Percentiles rank a stretch among this genome's conserved stretches.
Evolutionary conservation across 139 green algal species (phyloP).

Genomic region (Picochlorum sp.): DNA sequence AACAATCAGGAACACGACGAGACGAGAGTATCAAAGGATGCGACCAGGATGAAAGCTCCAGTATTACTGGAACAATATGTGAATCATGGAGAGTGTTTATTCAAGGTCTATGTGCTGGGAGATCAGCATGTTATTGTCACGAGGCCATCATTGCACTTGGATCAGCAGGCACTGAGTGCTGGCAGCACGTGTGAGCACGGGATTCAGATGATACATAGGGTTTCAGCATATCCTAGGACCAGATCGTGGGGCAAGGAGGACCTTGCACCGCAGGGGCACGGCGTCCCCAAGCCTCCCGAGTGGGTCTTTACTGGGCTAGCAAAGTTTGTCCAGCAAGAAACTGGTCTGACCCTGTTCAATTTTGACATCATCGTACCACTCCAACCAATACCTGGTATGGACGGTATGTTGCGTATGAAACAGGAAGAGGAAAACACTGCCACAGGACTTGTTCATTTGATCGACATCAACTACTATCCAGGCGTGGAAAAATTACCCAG

Average conservation of each 20-base stretch:
- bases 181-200: not conserved
- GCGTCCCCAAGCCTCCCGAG: constrained; percentile 41
- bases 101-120: constrained; percentile 75
- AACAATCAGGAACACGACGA: no score
- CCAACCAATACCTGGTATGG: not conserved
- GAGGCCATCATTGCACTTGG: constrained; percentile 8
- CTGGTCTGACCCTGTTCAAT: constrained; percentile 76
- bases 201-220: constrained; percentile 8
- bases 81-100: constrained; percentile 70
- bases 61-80: constrained; percentile 76
- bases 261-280: constrained; percentile 25
- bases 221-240: constrained; percentile 21
- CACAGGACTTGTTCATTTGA: constrained; percentile 30
- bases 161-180: not conserved
- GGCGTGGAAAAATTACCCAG: constrained; percentile 51
- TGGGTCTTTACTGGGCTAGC: constrained; percentile 62
- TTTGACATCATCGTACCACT: constrained; percentile 76
- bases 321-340: constrained; percentile 32
- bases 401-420: not conserved
- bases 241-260: constrained; percentile 26
- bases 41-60: constrained; percentile 29
- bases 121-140: constrained; percentile 6
- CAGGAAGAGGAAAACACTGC: not conserved
- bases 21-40: not conserved
- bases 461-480: constrained; percentile 57